phyloP scores from a whole-genome alignment of 169 alveolate genomes.

The Cryptosporidium parvum region DNA sequence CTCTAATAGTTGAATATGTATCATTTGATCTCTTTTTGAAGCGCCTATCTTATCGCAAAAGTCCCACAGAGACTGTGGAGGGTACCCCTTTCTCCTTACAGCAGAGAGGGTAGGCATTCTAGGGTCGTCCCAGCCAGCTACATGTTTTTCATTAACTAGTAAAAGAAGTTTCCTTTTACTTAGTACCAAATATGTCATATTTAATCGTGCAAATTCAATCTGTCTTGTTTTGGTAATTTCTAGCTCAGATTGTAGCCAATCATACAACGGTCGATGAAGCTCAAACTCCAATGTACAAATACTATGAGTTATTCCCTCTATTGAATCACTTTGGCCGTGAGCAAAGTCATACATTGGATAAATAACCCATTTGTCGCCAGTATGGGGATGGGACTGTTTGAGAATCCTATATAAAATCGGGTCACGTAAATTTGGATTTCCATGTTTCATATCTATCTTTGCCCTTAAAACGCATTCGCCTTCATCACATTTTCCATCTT shows the following conservation, averaged over 20 bases:
- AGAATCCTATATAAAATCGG: conserved; percentile 95
- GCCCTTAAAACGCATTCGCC: conserved; percentile 96
- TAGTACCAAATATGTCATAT: conserved; percentile 95
- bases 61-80: conserved; percentile 89
- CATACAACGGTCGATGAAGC: conserved; percentile 97
- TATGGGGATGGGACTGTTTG: conserved; percentile 94
- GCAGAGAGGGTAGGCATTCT: conserved; percentile 98
- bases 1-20: conserved; percentile 93
- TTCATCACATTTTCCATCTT: conserved; percentile 94
- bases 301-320: conserved; percentile 98
- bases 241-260: conserved; percentile 96
- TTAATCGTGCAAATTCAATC: conserved; percentile 97
- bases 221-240: conserved; percentile 87
- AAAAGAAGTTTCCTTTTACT: conserved; percentile 95
- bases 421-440: conserved; percentile 98
- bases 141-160: conserved; percentile 91
- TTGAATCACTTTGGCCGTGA: conserved; percentile 98
- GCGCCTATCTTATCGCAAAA: conserved; percentile 95
- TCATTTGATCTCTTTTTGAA: conserved; percentile 94
- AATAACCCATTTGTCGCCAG: conserved; percentile 97
- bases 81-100: conserved; percentile 96
- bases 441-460: conserved; percentile 97
- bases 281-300: conserved; percentile 99
- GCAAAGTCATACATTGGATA: conserved; percentile 99
- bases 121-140: conserved; percentile 99